A percentile compares a stretch with the other conserved stretches of the same genome.
Conservation (phyloP, 164 flowering plant genomes). For the Annona squamosa region DNA sequence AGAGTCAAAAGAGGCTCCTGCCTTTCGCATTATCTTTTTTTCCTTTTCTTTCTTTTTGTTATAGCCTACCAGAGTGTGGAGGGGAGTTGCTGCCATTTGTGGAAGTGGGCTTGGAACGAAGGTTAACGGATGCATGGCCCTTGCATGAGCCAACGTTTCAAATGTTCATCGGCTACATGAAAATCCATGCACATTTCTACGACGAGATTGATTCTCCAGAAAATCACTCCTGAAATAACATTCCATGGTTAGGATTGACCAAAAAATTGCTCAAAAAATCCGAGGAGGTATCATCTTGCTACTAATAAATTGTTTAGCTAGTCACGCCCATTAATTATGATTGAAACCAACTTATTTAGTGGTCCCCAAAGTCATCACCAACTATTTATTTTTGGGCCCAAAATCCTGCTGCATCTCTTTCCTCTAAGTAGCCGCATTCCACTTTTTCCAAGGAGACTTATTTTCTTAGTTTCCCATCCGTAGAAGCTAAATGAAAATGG, state of each 20-base stretch:
- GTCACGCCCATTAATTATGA: neutral
- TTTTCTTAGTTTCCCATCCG: conserved; percentile 9
- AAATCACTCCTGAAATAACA: neutral
- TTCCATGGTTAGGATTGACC: neutral
- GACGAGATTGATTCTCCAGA: neutral
- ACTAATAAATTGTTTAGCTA: conserved; percentile 5
- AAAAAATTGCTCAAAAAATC: conserved; percentile 1
- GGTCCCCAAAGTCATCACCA: conserved; percentile 15
- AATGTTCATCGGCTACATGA: too few species aligned
- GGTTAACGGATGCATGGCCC: conserved; percentile 6
- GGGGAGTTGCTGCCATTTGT: neutral
- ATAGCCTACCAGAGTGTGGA: neutral
- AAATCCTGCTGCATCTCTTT: conserved; percentile 11
- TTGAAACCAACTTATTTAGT: conserved; percentile 6
- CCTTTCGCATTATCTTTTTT: neutral
- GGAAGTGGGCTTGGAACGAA: neutral
- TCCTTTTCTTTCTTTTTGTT: neutral
- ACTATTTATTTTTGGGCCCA: neutral
- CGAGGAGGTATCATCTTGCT: conserved; percentile 12
- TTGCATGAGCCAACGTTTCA: too few species aligned
- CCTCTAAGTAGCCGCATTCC: conserved; percentile 3
- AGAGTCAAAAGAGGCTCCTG: conserved; percentile 1
- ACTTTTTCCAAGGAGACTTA: conserved; percentile 2
- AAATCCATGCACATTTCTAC: too few species aligned
- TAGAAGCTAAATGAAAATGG: conserved; percentile 8